Evolutionary conservation across 1,284 basidiomycete species (phyloP), one percentile per base, ranked within the genome.

Genomic region (Irpex sp.): DNA sequence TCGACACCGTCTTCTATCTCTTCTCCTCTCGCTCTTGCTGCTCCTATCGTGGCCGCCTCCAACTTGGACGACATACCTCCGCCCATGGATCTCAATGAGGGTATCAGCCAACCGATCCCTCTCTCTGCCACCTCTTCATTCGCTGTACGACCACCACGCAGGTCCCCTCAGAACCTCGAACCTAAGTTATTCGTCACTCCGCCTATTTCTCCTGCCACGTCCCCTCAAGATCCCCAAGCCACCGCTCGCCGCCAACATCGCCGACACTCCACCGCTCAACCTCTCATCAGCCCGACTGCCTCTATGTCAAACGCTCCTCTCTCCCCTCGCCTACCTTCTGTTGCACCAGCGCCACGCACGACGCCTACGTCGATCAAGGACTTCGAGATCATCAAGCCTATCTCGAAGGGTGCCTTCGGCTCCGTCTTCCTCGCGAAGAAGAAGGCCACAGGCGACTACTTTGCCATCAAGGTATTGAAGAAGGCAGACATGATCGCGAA

Each of bases 401-500:
- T 99, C 77, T 96, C 94, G 76, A 98, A 99, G 73, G 97, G 97
- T 60, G 97, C 97, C 1, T 99, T 98, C 72, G 97, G 97, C 11
- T 97, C 95, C 13, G 97, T 99, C 57, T 99, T 97, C 76, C 83
- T 99, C 46, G 94, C 97, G 37, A 97, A 97, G 81, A 99, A 99
- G 83, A 95, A 95, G 69, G 92, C 88, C 4, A 99, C 97, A 0
- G 97, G 97, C 60, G 97, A 99, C 77, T 98, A 98, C 78, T 99
- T 92, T 78, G 97, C 97, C 33, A 97, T 99, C 87, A 99, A 99
- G 78, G 95, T 98, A 37, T 79, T 99, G 69, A 98, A 97, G 79
- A 99, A 99, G 81, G 94, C 95, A 33, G 97, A 99, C 78, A 99
- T 99, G 97, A 98, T 99, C 73, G 95, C 97, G 56, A 99, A 99